Conservation (phyloP, 345 rosid genomes). For the Lepidium africanum region DNA sequence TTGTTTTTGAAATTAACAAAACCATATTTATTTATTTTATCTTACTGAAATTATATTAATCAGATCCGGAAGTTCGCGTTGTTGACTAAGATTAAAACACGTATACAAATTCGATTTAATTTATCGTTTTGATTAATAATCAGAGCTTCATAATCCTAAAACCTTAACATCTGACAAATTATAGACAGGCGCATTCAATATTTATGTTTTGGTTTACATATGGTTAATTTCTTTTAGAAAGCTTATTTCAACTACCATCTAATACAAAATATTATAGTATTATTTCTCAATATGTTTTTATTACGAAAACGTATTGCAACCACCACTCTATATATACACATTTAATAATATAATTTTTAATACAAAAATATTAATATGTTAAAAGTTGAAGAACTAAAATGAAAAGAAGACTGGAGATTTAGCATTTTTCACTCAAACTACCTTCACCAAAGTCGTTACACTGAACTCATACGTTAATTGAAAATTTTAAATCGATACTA, state of each 20-base stretch:
- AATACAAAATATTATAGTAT: neutral
- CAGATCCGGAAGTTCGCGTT: conserved; percentile 17
- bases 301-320: neutral
- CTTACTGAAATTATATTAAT: neutral
- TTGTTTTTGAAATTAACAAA: neutral
- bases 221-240: neutral
- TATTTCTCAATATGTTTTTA: neutral
- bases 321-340: too few species aligned
- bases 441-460: neutral
- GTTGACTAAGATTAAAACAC: conserved; percentile 1
- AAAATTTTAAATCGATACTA: neutral
- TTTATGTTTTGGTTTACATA: neutral
- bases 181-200: neutral
- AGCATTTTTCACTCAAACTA: neutral
- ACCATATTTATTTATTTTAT: neutral
- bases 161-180: neutral
- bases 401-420: neutral
- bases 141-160: neutral
- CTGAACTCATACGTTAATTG: neutral
- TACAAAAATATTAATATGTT: too few species aligned
- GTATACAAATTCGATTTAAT: neutral
- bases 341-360: too few species aligned
- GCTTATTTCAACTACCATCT: neutral
- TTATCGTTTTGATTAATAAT: neutral
- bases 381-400: too few species aligned